These are phyloP conservation scores for Persicaria maculosa DNA, from an alignment of 148 eudicot genomes.

Conservation along the genomic window DNA sequence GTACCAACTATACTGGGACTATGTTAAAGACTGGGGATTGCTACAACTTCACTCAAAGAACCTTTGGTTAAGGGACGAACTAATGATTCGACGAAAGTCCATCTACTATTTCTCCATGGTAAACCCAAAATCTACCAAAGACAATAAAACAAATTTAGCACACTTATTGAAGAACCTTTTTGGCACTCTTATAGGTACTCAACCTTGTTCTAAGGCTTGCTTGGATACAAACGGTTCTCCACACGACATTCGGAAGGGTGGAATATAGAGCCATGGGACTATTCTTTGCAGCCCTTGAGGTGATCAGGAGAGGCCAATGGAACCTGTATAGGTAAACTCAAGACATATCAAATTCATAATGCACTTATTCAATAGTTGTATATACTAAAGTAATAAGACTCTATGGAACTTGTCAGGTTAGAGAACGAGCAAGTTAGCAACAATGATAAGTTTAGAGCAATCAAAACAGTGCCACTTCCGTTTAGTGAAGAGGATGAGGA, in stretches of 20 bases:
- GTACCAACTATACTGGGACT: conserved; percentile 97
- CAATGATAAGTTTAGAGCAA: conserved; percentile 90
- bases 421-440: conserved; percentile 96
- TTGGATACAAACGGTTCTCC: conserved; percentile 88
- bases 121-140: background rate
- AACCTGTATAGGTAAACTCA: conserved; percentile 69
- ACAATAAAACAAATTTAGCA: background rate
- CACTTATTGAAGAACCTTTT: background rate
- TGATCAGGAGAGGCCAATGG: conserved; percentile 94
- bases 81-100: conserved; percentile 68
- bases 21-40: conserved; percentile 97
- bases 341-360: background rate
- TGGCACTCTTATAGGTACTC: conserved; percentile 50
- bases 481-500: conserved; percentile 85
- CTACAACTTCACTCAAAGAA: conserved; percentile 77
- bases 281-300: conserved; percentile 95
- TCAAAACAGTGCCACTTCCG: conserved; percentile 84
- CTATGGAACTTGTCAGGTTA: conserved; percentile 35
- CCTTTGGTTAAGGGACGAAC: conserved; percentile 96
- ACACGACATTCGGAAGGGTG: conserved; percentile 60
- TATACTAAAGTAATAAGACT: too few species aligned
- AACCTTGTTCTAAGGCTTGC: conserved; percentile 83
- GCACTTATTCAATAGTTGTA: background rate
- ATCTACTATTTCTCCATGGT: conserved; percentile 95
- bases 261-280: conserved; percentile 78